Evolutionary conservation across 768 basidiomycete genomes (phyloP), one percentile per base, ranked within the genome.

Genomic region (Amanita polypyramis): DNA sequence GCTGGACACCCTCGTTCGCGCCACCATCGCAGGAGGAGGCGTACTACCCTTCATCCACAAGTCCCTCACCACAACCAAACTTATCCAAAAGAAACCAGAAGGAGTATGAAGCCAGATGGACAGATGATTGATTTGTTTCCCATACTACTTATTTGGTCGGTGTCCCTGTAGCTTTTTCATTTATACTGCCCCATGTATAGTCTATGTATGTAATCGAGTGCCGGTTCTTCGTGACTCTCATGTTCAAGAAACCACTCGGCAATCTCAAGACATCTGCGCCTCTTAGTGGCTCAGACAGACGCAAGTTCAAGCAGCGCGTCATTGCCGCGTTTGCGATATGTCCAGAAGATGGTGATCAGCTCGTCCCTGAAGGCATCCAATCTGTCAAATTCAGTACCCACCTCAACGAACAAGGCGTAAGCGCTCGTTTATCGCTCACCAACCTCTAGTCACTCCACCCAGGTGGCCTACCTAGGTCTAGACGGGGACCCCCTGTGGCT

Each of bases 11-110:
- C 80, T 98, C 51, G 92, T 98, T 23, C 80, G 83, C 46, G 94
- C 93, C 3, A 96, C 94, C 3, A 95, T 96, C 57, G 90, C 93
- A 10, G 87, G 88, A 35, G 87, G 87, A 60, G 87, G 88, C 62
- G 88, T 90, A 2, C 60, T 90, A 51, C 88, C 88, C 15, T 91
- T 90, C 69, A 90, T 91, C 54, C 88, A 91, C 74, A 88, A 88
- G 75, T 79, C 74, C 53, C 72, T 91, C 51, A 88, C 85, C 2
- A 65, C 67, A 20, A 70, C 68, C 38, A 63, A 65, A 63, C 63
- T 64, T 6, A 53, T 59, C 3, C 65, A 60, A 47, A 80, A 80
- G 65, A 75, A 71, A 48, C 68, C 65, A n/a, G 70, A 70, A 3
- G 17, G 39, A 40, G 4, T 14, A 14, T 35, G 4, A 14, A 3